phyloP scores from a whole-genome alignment of 352 stramenopile species.

The Plasmopara muralis region DNA sequence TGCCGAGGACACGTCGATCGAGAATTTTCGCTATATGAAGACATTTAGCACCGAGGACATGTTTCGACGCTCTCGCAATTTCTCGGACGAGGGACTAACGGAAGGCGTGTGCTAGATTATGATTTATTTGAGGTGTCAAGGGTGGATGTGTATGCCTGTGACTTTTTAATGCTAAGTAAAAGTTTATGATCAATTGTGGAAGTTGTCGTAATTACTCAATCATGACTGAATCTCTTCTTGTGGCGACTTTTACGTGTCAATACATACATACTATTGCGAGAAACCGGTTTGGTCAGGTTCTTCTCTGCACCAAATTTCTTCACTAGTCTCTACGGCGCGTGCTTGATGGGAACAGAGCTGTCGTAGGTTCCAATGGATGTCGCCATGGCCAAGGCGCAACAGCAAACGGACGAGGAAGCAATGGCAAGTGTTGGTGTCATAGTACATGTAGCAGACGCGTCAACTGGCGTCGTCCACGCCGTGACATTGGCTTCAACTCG shows the following conservation, averaged over 20 bases:
- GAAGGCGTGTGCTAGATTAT: conserved; percentile 72
- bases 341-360: conserved; percentile 31
- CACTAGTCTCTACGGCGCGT: conserved; percentile 14
- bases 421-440: conserved; percentile 18
- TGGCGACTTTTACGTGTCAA: no score
- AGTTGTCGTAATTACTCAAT: no score
- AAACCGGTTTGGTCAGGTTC: conserved; percentile 5
- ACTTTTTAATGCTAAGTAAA: not conserved
- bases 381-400: conserved; percentile 16
- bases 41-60: conserved; percentile 57
- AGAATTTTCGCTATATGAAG: conserved; percentile 54
- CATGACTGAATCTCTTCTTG: no score
- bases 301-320: conserved; percentile 11
- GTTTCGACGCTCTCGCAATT: conserved; percentile 55
- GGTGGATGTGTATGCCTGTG: not conserved
- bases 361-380: conserved; percentile 21
- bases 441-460: conserved; percentile 45
- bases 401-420: conserved; percentile 22
- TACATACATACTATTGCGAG: no score
- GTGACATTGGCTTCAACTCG: conserved; percentile 38
- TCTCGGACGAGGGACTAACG: conserved; percentile 69
- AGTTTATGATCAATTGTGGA: not conserved
- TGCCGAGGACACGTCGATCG: conserved; percentile 29
- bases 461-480: conserved; percentile 31
- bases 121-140: conserved; percentile 22